Conservation (phyloP, 768 basidiomycete genomes). For the Lactarius indigo region DNA sequence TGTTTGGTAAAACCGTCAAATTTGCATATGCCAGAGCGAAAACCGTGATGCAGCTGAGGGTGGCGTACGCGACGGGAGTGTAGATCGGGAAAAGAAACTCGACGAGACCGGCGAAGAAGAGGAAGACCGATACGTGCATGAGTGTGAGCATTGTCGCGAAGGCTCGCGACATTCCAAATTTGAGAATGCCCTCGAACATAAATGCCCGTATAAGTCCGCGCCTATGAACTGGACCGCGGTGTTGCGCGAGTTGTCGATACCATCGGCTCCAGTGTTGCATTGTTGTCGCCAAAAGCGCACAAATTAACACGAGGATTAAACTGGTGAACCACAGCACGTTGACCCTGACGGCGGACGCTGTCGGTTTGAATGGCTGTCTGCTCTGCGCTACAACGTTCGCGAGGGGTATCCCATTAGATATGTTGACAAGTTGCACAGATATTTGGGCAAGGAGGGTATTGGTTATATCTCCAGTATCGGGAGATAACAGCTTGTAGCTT, state of each 20-base stretch:
- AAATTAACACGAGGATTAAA: constrained; percentile 1
- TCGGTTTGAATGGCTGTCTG: neutral
- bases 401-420: neutral
- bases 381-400: neutral
- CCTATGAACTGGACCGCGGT: neutral
- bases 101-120: constrained; percentile 6
- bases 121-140: neutral
- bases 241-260: neutral
- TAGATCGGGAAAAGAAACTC: neutral
- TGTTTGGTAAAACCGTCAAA: neutral
- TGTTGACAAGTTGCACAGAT: neutral
- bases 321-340: constrained; percentile 15
- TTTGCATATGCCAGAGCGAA: neutral
- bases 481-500: constrained; percentile 11
- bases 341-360: constrained; percentile 6
- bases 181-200: neutral
- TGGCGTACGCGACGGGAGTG: neutral
- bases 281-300: neutral
- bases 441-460: neutral
- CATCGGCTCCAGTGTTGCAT: constrained; percentile 18
- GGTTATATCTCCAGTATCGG: constrained; percentile 1
- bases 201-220: neutral
- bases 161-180: neutral
- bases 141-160: neutral
- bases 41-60: neutral